A percentile compares a stretch with the other conserved stretches of the same genome.
Conservation (phyloP, 2,329 filamentous ascomycete genomes). For the Daldinia sp. region DNA sequence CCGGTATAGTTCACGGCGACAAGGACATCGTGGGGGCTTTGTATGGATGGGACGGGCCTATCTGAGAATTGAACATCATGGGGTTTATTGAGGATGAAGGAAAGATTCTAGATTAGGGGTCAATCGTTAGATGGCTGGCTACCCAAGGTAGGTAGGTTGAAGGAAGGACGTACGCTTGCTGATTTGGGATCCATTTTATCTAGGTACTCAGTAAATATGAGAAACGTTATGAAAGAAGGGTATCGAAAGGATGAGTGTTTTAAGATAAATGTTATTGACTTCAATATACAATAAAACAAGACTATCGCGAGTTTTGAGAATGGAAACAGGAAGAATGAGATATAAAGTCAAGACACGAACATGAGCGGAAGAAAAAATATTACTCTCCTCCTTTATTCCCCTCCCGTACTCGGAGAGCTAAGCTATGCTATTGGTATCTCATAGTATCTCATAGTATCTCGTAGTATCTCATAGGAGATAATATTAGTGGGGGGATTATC, state of each 20-base stretch:
- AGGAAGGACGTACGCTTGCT: slow-evolving; percentile 38
- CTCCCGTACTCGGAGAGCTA: slow-evolving; percentile 34
- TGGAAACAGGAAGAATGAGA: neutral
- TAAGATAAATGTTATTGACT: slow-evolving; percentile 1
- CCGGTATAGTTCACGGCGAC: slow-evolving; percentile 85
- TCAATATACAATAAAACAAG: slow-evolving; percentile 9
- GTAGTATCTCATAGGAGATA: slow-evolving; percentile 15
- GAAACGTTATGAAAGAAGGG: neutral
- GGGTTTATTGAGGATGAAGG: slow-evolving; percentile 82
- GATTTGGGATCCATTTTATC: slow-evolving; percentile 41
- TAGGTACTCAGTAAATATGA: neutral
- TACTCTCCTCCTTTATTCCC: slow-evolving; percentile 6
- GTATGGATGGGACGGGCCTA: slow-evolving; percentile 74
- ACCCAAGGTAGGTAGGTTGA: neutral
- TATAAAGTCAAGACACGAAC: slow-evolving; percentile 16
- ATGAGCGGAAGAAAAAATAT: slow-evolving; percentile 14
- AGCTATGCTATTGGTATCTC: slow-evolving; percentile 12
- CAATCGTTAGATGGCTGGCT: neutral
- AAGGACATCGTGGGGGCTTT: slow-evolving; percentile 76
- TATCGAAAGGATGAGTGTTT: neutral
- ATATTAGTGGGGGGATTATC: slow-evolving; percentile 31
- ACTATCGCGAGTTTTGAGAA: slow-evolving; percentile 13
- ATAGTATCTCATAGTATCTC: neutral
- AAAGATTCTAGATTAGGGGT: slow-evolving; percentile 69
- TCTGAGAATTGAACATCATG: slow-evolving; percentile 78